These are phyloP conservation scores for Porcisia deanei DNA, from an alignment of 208 protist genomes.

Conservation along the genomic window DNA sequence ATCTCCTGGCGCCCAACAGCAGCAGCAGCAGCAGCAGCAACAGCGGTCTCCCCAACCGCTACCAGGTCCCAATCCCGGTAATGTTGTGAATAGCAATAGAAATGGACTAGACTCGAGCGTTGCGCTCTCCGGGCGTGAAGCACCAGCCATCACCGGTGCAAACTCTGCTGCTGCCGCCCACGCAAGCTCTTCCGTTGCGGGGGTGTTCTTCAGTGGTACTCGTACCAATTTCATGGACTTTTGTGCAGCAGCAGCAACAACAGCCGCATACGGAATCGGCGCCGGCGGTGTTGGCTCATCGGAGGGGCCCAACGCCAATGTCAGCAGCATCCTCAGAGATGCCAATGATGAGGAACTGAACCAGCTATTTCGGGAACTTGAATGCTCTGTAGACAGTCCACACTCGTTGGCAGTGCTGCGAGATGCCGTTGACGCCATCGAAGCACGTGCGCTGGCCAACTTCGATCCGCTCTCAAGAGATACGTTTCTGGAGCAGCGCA, in stretches of 20 bases:
- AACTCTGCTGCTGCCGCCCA: conserved; percentile 35
- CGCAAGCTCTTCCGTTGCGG: conserved; percentile 25
- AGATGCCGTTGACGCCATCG: conserved; percentile 78
- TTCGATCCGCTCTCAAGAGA: conserved; percentile 81
- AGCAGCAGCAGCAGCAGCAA: background rate
- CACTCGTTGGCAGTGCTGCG: conserved; percentile 70
- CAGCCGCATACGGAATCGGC: conserved; percentile 28
- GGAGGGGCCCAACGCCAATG: conserved; percentile 14
- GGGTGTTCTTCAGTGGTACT: conserved; percentile 46
- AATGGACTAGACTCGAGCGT: conserved; percentile 8
- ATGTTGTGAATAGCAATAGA: background rate
- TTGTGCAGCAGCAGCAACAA: conserved; percentile 25
- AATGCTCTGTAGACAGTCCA: conserved; percentile 65
- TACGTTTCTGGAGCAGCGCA: conserved; percentile 79
- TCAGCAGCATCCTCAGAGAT: conserved; percentile 29
- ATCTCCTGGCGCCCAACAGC: conserved; percentile 4
- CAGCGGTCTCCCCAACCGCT: conserved; percentile 13
- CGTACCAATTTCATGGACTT: conserved; percentile 56
- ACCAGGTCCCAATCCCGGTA: background rate
- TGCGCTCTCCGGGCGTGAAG: conserved; percentile 19
- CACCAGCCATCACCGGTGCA: conserved; percentile 36
- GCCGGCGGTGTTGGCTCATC: conserved; percentile 26
- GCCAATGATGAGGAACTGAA: conserved; percentile 80
- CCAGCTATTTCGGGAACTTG: conserved; percentile 75
- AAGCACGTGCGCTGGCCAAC: conserved; percentile 70